Evolutionary conservation across 2,329 filamentous ascomycete genomes (phyloP).

Genomic region (Ceratocystis colombiana): DNA sequence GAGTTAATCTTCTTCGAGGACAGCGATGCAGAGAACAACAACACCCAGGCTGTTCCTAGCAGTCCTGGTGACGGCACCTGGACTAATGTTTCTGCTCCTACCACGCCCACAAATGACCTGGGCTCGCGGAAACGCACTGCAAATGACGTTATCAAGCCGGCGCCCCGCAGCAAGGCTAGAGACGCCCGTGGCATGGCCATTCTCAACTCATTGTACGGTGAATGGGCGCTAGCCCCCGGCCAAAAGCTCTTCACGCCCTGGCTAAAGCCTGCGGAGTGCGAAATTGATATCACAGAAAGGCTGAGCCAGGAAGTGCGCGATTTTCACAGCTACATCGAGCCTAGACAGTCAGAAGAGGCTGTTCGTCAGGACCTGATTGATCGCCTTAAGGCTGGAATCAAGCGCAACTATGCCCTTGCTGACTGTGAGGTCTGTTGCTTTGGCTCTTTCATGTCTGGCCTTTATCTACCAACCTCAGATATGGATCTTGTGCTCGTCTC

Average conservation of each 20-base stretch:
- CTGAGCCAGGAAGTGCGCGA: conserved; percentile 83
- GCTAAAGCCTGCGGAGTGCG: conserved; percentile 41
- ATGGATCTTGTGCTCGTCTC: conserved; percentile 84
- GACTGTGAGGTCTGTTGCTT: conserved; percentile 63
- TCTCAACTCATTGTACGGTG: conserved; percentile 41
- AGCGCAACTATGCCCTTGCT: conserved; percentile 42
- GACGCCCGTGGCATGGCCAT: conserved; percentile 34
- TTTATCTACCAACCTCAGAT: conserved; percentile 64
- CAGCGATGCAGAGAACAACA: conserved; percentile 44
- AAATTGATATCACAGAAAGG: conserved; percentile 15
- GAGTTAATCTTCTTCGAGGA: conserved; percentile 87
- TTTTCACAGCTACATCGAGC: conserved; percentile 77
- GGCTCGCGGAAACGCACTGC: conserved; percentile 65
- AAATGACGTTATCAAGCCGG: conserved; percentile 55
- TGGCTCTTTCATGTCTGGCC: conserved; percentile 84
- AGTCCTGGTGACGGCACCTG: conserved; percentile 20
- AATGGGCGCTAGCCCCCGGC: conserved; percentile 41
- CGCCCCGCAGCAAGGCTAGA: conserved; percentile 41
- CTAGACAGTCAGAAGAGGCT: conserved; percentile 63
- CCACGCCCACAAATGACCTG: conserved; percentile 33
- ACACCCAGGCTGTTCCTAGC: conserved; percentile 24
- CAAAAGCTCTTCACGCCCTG: conserved; percentile 34
- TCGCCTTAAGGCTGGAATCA: conserved; percentile 54
- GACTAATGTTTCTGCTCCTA: conserved; percentile 23
- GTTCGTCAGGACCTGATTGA: conserved; percentile 64